Evolutionary conservation across 495 filamentous ascomycete genomes (phyloP).

Genomic region (Podospora conica): DNA sequence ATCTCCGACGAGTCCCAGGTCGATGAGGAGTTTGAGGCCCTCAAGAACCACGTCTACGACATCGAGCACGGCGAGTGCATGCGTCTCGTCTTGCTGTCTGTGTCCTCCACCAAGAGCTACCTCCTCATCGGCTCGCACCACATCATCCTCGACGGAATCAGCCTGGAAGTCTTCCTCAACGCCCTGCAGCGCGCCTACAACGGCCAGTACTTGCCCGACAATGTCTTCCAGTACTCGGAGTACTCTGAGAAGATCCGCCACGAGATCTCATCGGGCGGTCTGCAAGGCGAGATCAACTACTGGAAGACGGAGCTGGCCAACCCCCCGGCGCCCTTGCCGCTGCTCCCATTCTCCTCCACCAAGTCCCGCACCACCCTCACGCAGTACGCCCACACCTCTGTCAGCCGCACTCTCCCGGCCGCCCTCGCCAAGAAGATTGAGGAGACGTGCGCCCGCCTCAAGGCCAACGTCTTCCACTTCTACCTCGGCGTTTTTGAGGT

Average conservation of each 20-base stretch:
- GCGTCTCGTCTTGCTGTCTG: background rate
- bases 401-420: background rate
- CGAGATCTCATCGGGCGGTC: background rate
- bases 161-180: conserved; percentile 6
- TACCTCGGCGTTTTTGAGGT: background rate
- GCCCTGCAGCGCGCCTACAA: background rate
- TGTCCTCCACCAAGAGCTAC: background rate
- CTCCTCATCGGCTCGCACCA: conserved; percentile 16
- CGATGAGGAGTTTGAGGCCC: background rate
- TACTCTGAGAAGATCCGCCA: background rate
- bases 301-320: background rate
- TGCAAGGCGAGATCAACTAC: background rate
- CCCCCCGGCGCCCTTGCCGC: background rate
- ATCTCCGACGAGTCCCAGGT: background rate
- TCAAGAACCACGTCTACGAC: background rate
- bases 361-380: background rate
- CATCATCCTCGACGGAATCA: conserved; percentile 13
- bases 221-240: background rate
- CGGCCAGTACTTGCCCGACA: background rate
- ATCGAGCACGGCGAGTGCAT: background rate
- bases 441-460: background rate
- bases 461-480: conserved; percentile 7
- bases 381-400: background rate
- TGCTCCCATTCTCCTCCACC: background rate
- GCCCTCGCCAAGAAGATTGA: background rate